Evolutionary conservation across 108 stramenopile species (phyloP).

Genomic region (Stephanodiscus triporus): DNA sequence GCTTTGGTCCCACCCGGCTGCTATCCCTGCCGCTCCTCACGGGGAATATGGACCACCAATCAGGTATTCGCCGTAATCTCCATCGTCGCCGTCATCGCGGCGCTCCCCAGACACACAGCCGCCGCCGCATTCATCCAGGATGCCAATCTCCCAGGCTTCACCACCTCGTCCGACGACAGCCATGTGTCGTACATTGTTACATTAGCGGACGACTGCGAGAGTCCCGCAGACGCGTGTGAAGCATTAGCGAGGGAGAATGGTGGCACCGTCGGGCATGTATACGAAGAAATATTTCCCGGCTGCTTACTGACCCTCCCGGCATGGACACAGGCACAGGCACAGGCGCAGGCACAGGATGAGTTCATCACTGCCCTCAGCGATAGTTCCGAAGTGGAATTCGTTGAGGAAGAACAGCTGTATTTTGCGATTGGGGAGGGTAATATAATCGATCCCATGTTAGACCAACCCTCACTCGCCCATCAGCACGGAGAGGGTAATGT

Average conservation of each 20-base stretch:
- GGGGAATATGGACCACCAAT: background rate
- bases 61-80: too few relatives aligned
- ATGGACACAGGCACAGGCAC: too few relatives aligned
- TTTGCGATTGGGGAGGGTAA: background rate
- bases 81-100: too few relatives aligned
- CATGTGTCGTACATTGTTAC: background rate
- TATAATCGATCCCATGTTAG: background rate
- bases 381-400: background rate
- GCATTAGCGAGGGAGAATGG: background rate
- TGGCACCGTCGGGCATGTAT: background rate
- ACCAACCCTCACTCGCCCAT: background rate
- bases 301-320: background rate
- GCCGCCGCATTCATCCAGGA: too few relatives aligned
- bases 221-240: background rate
- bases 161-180: background rate
- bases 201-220: background rate
- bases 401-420: background rate
- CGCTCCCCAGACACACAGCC: too few relatives aligned
- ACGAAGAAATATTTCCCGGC: background rate
- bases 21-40: too few relatives aligned
- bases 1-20: too few relatives aligned
- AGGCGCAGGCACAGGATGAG: background rate
- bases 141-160: too few relatives aligned
- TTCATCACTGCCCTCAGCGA: background rate
- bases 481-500: background rate